These are phyloP conservation scores for Ceratocystis papillata DNA, from an alignment of 2,329 filamentous ascomycete genomes.

Conservation along the genomic window DNA sequence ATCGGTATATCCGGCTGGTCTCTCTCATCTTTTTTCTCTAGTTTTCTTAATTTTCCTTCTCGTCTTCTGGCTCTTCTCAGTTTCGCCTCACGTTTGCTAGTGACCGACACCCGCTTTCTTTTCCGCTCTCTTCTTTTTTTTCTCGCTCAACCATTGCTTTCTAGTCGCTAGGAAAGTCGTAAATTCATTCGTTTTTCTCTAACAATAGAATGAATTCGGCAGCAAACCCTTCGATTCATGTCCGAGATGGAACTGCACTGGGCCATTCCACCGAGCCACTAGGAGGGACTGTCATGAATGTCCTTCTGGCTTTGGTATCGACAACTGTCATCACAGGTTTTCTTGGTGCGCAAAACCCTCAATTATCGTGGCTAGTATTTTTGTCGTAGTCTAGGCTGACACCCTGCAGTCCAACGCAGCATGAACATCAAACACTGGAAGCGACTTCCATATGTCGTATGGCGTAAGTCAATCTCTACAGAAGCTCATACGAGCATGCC, in stretches of 20 bases:
- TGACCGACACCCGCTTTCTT: neutral
- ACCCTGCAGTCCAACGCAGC: conserved; percentile 19
- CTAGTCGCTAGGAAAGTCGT: neutral
- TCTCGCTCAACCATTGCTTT: neutral
- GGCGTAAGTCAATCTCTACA: conserved; percentile 32
- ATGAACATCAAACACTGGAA: conserved; percentile 25
- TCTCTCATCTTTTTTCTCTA: neutral
- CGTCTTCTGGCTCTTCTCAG: neutral
- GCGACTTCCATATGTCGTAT: conserved; percentile 34
- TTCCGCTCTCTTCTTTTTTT: neutral
- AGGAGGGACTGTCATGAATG: conserved; percentile 32
- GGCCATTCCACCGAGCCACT: conserved; percentile 28
- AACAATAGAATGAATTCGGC: neutral
- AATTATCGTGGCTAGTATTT: neutral
- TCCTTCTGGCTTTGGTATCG: conserved; percentile 32
- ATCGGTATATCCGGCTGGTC: neutral
- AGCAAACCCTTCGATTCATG: neutral
- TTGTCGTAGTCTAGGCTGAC: neutral
- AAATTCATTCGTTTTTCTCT: neutral
- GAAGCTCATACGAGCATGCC: too few relatives aligned
- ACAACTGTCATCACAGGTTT: conserved; percentile 33
- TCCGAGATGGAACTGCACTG: neutral
- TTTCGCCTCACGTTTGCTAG: neutral
- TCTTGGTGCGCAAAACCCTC: conserved; percentile 29
- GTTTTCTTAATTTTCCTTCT: neutral